Conservation (phyloP, 192 early-diverging fungal genomes). For the Thamnidium elegans region DNA sequence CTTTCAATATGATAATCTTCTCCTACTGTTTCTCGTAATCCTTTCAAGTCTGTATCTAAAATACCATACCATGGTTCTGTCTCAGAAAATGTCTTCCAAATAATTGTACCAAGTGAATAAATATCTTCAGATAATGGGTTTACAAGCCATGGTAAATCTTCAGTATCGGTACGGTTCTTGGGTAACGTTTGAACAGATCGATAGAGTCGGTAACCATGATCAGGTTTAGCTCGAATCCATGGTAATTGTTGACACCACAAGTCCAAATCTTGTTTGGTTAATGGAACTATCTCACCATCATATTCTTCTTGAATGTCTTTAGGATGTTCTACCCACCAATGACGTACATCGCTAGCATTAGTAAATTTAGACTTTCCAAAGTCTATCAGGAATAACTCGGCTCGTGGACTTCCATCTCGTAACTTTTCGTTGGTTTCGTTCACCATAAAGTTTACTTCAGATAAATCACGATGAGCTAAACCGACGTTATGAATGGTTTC, state of each 20-base stretch:
- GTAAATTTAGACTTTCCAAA: slow-evolving; percentile 60
- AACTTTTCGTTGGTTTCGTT: slow-evolving; percentile 39
- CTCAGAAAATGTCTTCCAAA: slow-evolving; percentile 59
- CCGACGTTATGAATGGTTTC: slow-evolving; percentile 46
- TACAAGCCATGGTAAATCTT: slow-evolving; percentile 37
- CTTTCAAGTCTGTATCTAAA: slow-evolving; percentile 54
- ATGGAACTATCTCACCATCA: slow-evolving; percentile 29
- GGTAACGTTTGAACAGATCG: slow-evolving; percentile 55
- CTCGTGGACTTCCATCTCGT: slow-evolving; percentile 42
- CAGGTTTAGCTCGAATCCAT: slow-evolving; percentile 45
- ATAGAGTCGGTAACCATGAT: slow-evolving; percentile 57
- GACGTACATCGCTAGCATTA: slow-evolving; percentile 36
- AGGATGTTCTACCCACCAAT: slow-evolving; percentile 41
- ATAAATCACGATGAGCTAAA: slow-evolving; percentile 56
- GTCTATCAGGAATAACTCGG: slow-evolving; percentile 52
- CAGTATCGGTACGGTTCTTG: slow-evolving; percentile 43
- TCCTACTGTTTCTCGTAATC: slow-evolving; percentile 45
- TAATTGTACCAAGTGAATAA: slow-evolving; percentile 52
- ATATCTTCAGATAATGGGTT: slow-evolving; percentile 54
- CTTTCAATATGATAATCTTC: slow-evolving; percentile 44
- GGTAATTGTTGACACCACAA: slow-evolving; percentile 40
- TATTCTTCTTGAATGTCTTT: neutral
- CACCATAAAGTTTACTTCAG: slow-evolving; percentile 65
- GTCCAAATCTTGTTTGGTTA: slow-evolving; percentile 43
- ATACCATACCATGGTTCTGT: slow-evolving; percentile 60